Base-by-base conservation (phyloP, 805 yeast species). In the Metschnikowia hibisci region DNA sequence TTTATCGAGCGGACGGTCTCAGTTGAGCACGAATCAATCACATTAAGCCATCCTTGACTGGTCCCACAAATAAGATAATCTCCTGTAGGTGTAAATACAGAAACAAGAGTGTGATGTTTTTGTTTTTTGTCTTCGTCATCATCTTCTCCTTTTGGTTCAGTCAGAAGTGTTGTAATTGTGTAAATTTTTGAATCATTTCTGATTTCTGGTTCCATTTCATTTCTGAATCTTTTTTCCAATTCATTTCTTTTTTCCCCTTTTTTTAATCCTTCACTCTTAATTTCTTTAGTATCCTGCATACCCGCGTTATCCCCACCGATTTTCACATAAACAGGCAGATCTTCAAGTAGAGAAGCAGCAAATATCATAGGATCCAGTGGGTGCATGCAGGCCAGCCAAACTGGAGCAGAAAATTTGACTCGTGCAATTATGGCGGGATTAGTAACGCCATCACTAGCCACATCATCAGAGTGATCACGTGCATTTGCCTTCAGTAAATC, bases 21-120 rank as follows among this genome's bases (percentile, higher is more conserved):
- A 3, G 72, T 47, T 0, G 60, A 48, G 3, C 41, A 32, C 1
- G 63, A 47, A 14, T 48, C 54, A 18, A 76, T 57, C 10, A 88
- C 70, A 47, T 81, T 81, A 11, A 90, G 52, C 75, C 80, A 76
- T 1, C 97, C 97, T 59, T 84, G 82, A 44, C 82, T 81, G 2
- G 95, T 87, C 0, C 96, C 97, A 0, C 83, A 69, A 29, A 87
- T 64, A 2, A 88, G 68, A 44, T 71, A 77, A 13, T 64, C 69
- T 2, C 83, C 89, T 39, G 70, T 59, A 2, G 76, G 76, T 29
- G 76, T 73, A 57, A 78, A 80, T 1, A 71, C 64, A 1, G 78
- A 60, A 4, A 71, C 77, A 34, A 82, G 58, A 0, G 85, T 76
- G 57, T 66, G 58, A 59, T 64, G 80, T 34, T 51, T 50, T 13